Percentiles rank a stretch among this genome's conserved stretches.
These are phyloP conservation scores for Chrysopogon serrulatus DNA, from an alignment of 176 grass and related monocot genomes.

Conservation along the genomic window DNA sequence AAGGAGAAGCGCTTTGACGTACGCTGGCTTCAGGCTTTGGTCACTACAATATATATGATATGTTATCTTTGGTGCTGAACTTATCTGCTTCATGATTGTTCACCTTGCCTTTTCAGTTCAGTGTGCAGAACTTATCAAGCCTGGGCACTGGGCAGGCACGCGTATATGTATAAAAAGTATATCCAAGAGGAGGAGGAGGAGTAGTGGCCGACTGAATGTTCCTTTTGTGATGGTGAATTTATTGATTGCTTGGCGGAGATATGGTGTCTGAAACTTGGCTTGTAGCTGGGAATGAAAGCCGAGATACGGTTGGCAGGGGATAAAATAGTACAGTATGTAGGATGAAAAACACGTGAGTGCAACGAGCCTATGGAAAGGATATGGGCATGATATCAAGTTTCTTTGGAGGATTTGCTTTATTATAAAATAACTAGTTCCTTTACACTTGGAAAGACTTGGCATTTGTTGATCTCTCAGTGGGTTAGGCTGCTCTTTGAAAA, in stretches of 20 bases:
- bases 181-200: neutral
- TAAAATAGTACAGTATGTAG: slow-evolving; percentile 13
- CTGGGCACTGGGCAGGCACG: neutral
- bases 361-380: neutral
- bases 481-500: neutral
- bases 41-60: slow-evolving; percentile 23
- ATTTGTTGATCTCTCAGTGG: slow-evolving; percentile 15
- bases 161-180: neutral
- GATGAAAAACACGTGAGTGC: slow-evolving; percentile 2
- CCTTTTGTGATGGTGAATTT: slow-evolving; percentile 20
- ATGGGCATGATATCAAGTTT: neutral
- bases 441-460: neutral
- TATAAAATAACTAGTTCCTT: neutral
- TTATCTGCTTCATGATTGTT: slow-evolving; percentile 41
- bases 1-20: slow-evolving; percentile 13
- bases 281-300: neutral
- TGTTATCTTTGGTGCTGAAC: slow-evolving; percentile 17
- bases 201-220: neutral
- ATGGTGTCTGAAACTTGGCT: neutral
- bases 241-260: neutral
- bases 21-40: neutral
- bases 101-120: slow-evolving; percentile 4
- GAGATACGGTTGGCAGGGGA: slow-evolving; percentile 1
- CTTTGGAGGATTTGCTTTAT: neutral
- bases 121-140: neutral